Base-by-base conservation (phyloP, 2,329 filamentous ascomycete genomes). In the Emmonsiellopsis sp. region DNA sequence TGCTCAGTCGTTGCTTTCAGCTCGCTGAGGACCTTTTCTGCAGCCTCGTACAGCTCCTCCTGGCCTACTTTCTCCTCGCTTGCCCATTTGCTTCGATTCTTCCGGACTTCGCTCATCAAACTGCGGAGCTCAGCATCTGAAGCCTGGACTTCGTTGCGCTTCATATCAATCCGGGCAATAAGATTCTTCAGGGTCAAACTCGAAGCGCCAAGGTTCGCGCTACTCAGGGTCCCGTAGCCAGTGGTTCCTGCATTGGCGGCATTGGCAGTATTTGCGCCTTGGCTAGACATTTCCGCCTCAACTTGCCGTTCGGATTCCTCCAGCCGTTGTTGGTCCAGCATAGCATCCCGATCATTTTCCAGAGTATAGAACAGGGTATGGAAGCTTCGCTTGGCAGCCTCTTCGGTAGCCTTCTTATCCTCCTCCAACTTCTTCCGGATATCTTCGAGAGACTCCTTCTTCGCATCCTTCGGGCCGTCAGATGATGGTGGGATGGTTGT, bases 21-120 rank as follows among this genome's bases (percentile, higher is more conserved):
- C 69, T 97, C 92, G 65, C 91, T 95, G 64, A 98, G 78, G 51
- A 98, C 93, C 74, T 97, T 97, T 69, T 98, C 93, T 11, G 93
- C 79, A 9, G 93, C 89, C 73, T 98, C 93, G 67, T 98, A 98
- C 5, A 98, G 79, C 71, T 98, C 93, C 70, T 98, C 93, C 71
- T 98, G 93, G 55, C 93, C 92, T 57, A 98, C 86, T 61, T 94
- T 93, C 62, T 98, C 93, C 70, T 97, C 93, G 68, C 87, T 97
- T 3, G 93, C 92, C 93, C 93, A 98, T 73, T 98, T 98, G 71
- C 92, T 97, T 63, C 93, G 81, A 63, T 97, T 97, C 71, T 97
- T 98, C 59, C 93, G 83, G 15, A 98, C 93, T 70, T 98, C 93
- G 63, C 93, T 96, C 81, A 98, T 95, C 55, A 98, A 75, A 49